Base-by-base conservation (phyloP, 768 basidiomycete genomes). In the Amanita phalloides region DNA sequence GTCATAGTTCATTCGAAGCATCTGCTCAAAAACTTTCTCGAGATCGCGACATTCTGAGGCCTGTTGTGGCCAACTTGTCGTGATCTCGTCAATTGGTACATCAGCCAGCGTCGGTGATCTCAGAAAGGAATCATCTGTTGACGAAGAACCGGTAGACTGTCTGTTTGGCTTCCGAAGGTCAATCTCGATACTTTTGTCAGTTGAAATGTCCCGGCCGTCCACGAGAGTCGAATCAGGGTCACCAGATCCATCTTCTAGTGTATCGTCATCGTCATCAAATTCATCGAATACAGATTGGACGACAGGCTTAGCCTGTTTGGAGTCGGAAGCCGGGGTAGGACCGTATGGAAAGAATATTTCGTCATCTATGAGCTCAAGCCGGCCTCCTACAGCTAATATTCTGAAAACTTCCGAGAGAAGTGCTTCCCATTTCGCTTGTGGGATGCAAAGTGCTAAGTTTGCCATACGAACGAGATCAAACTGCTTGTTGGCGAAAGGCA, bases 391-490 rank as follows among this genome's bases (percentile, higher is more conserved):
- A 10, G 66, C 68, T 11, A 90, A 69, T 8, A 90, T 73, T 23
- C 89, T 82, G 13, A 71, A 63, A 4, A 74, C 76, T 71, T 91
- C 84, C 0, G 60, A 56, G 17, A 90, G 53, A 9, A 90, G 66
- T 14, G 66, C 65, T 30, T 73, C 66, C 88, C 88, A 90, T 36
- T 71, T 65, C 4, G 74, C 67, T 41, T 72, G 63, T 0, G 86
- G 85, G 45, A 91, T 71, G 58, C 75, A 77, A 11, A 85, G 69
- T 9, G 72, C 67, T 8, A 87, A 67, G 54, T 86, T 81, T 10
- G 85, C 80, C 74, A 90, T 79, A 33, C 87, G 74, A 39, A 91
- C 79, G 48, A 81, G 70, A 57, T 90, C 85, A 55, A 90, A 89
- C 2, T 72, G 71, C 45, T 75, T 68, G 57, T 76, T 73, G 0